These are phyloP conservation scores for Colletotrichum costaricense DNA, from an alignment of 2,329 filamentous ascomycete genomes.

Conservation along the genomic window DNA sequence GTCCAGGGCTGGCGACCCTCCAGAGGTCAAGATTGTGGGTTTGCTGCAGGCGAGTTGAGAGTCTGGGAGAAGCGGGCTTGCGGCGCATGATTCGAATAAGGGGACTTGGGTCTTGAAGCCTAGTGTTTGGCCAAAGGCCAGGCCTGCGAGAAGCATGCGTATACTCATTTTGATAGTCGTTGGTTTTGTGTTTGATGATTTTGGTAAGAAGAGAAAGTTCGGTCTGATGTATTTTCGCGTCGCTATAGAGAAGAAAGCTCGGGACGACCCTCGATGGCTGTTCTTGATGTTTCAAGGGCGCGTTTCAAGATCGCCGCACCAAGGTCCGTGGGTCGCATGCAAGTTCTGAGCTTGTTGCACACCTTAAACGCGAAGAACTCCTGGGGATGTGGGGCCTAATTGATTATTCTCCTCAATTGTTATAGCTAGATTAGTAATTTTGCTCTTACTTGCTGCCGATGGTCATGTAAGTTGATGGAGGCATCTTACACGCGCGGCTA, in stretches of 20 bases:
- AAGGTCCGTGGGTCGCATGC: slow-evolving; percentile 10
- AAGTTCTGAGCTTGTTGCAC: slow-evolving; percentile 13
- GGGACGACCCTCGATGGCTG: neutral
- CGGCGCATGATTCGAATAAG: slow-evolving; percentile 15
- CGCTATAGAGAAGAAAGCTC: neutral
- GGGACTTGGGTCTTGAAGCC: slow-evolving; percentile 6
- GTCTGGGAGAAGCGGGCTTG: slow-evolving; percentile 25
- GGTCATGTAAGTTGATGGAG: neutral
- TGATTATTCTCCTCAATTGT: neutral
- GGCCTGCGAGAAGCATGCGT: neutral
- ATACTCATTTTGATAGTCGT: slow-evolving; percentile 4
- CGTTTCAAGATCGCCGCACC: slow-evolving; percentile 31
- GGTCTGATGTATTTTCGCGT: neutral
- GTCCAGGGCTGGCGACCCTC: neutral
- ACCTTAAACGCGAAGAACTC: neutral
- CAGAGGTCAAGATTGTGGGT: neutral
- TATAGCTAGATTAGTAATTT: neutral
- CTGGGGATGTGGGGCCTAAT: neutral
- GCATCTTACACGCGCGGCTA: no score
- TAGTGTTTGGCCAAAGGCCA: neutral
- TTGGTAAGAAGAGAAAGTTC: neutral
- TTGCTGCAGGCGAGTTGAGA: slow-evolving; percentile 20
- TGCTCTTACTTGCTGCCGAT: neutral
- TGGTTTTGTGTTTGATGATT: neutral
- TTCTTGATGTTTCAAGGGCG: slow-evolving; percentile 29